Base-by-base conservation (phyloP, 2,329 filamentous ascomycete species). In the Sporothrix brasiliensis region DNA sequence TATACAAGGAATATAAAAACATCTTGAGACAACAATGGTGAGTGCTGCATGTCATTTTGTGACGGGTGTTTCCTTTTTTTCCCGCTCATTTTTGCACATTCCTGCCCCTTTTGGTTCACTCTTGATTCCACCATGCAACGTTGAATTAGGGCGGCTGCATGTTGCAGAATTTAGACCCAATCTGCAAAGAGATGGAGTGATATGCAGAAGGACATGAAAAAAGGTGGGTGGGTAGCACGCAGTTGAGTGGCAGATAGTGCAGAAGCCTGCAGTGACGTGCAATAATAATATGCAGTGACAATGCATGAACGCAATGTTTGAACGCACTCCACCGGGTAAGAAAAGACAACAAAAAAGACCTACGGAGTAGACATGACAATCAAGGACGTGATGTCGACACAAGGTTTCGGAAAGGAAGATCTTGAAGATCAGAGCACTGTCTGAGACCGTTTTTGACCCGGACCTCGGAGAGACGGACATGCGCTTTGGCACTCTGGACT, bases 201-300 rank as follows among this genome's bases (percentile, higher is more conserved):
- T 24, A n/a, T 58, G 54, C 54, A 58, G 27, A 39, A 58, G 27
- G 19, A 58, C 13, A 4, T 10, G 19, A 34, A 13, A 44, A 44
- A 44, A 34, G 39, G 56, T 44, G 56, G 56, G 56, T 61, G 56
- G 56, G 56, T 11, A 61, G 56, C 56, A 19, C 44, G 56, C 56
- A 41, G 56, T 4, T 16, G 41, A 13, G 41, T 14, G 44, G 34
- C 44, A 49, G 44, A 49, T 6, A 49, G 14, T 47, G 41, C 41
- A 47, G 34, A 60, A 56, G 6, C 24, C 19, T 49, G 60, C 60
- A 58, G 34, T 16, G n/a, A 53, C 9, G 30, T 39, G 24, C 30
- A 69, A 34, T 6, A n/a, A n/a, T 1, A 34, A 34, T 34, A 34
- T 7, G 52, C 27, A 54, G 14, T 19, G 34, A 69, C 61, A 34